Evolutionary conservation across 164 flowering plant genomes (phyloP).

Genomic region (Berberis thunbergii): DNA sequence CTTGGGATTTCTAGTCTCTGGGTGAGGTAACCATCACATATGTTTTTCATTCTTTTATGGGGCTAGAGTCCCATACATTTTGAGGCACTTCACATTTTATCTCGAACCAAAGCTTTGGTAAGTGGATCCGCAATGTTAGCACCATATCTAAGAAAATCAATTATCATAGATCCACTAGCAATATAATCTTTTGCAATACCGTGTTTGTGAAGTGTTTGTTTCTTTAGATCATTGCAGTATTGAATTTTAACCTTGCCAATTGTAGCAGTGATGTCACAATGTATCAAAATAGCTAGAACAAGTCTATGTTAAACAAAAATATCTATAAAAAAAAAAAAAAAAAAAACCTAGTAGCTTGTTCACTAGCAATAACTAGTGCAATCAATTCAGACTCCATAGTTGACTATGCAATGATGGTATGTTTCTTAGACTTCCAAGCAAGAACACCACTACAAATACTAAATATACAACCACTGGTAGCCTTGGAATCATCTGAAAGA

Average conservation of each 20-base stretch:
- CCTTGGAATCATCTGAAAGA: not conserved
- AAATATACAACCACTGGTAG: not conserved
- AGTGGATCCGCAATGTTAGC: not conserved
- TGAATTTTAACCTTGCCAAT: not conserved
- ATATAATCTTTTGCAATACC: too few species aligned
- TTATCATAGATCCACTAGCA: too few species aligned
- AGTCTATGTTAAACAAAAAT: not conserved
- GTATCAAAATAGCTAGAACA: not conserved
- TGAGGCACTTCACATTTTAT: not conserved
- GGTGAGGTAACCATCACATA: not conserved
- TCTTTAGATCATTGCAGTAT: too few species aligned
- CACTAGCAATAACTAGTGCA: not conserved
- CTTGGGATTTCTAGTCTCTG: not conserved
- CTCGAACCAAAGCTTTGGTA: not conserved
- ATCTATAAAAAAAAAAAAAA: not conserved
- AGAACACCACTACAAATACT: not conserved
- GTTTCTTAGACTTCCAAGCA: not conserved
- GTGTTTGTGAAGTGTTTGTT: too few species aligned
- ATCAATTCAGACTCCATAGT: not conserved
- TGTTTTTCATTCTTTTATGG: not conserved
- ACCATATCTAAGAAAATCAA: not conserved
- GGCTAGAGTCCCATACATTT: not conserved
- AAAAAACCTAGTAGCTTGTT: not conserved
- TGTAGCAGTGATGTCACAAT: not conserved
- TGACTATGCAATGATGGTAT: not conserved